Conservation (phyloP, 306 rosid genomes). For the Trifolium pratense region DNA sequence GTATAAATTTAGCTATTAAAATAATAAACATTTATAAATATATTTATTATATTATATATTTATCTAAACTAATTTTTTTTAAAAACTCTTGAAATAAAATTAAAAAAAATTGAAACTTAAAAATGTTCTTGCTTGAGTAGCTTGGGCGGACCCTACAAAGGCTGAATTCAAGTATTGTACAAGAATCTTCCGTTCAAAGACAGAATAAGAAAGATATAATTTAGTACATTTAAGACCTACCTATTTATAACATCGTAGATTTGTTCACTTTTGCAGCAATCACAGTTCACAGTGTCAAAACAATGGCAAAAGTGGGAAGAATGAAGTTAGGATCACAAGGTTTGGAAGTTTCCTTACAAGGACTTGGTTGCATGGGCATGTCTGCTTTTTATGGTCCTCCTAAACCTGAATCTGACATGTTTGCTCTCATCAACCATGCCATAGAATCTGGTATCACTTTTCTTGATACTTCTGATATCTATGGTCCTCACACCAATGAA, state of each 20-base stretch:
- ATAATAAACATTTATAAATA: too few relatives aligned
- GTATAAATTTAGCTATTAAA: too few relatives aligned
- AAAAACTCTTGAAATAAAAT: too few relatives aligned
- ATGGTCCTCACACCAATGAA: slow-evolving; percentile 69
- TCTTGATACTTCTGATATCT: slow-evolving; percentile 69
- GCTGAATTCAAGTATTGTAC: too few relatives aligned
- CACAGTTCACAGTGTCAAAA: neutral
- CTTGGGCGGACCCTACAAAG: too few relatives aligned
- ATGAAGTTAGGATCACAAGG: slow-evolving; percentile 69
- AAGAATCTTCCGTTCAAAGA: too few relatives aligned
- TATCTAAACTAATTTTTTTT: too few relatives aligned
- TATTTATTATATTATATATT: too few relatives aligned
- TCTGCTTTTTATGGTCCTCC: slow-evolving; percentile 65
- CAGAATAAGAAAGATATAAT: neutral
- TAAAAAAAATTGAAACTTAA: too few relatives aligned
- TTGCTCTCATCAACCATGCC: slow-evolving; percentile 49
- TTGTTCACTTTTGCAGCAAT: neutral
- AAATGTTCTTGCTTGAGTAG: too few relatives aligned
- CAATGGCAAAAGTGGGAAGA: slow-evolving; percentile 53
- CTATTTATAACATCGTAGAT: neutral
- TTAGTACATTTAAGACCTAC: too few relatives aligned
- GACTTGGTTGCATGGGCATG: slow-evolving; percentile 82
- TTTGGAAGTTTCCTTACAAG: slow-evolving; percentile 63
- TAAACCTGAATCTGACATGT: slow-evolving; percentile 73
- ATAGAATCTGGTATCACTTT: slow-evolving; percentile 57